Percentiles rank a stretch among this genome's conserved stretches.
These are phyloP conservation scores for Trametopsis cervina DNA, from an alignment of 768 basidiomycete species.

Conservation along the genomic window DNA sequence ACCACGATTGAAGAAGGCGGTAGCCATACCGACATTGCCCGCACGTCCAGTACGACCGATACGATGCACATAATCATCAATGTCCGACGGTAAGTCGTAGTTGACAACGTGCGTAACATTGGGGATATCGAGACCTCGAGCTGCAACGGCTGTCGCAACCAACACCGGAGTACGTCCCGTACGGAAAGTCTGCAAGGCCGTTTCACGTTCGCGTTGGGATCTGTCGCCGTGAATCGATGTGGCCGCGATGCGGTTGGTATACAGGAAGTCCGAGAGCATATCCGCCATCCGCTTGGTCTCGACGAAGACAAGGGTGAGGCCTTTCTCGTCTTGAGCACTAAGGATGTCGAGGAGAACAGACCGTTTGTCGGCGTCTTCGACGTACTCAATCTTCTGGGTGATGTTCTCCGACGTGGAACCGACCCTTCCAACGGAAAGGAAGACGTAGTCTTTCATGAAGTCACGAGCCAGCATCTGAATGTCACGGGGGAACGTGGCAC, in stretches of 20 bases:
- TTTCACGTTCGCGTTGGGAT: conserved; percentile 95
- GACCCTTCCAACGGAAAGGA: conserved; percentile 97
- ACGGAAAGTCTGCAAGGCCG: conserved; percentile 91
- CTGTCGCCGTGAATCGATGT: conserved; percentile 99
- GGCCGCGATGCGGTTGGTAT: conserved; percentile 73
- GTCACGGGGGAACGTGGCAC: conserved; percentile 97
- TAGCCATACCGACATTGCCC: conserved; percentile 92
- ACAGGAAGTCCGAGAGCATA: conserved; percentile 93
- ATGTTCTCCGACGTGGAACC: conserved; percentile 99
- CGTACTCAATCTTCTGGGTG: conserved; percentile 97
- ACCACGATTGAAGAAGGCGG: conserved; percentile 92
- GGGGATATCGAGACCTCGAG: conserved; percentile 98
- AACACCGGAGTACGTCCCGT: conserved; percentile 92
- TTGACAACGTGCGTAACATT: conserved; percentile 99
- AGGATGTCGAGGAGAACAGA: conserved; percentile 94
- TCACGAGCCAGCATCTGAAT: conserved; percentile 96
- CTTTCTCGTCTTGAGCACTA: conserved; percentile 61
- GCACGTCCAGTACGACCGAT: conserved; percentile 98
- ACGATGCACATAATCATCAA: conserved; percentile 98
- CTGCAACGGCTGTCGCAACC: conserved; percentile 97
- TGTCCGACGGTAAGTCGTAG: conserved; percentile 95
- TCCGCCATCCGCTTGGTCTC: conserved; percentile 99
- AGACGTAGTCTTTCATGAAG: conserved; percentile 97
- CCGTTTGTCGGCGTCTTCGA: conserved; percentile 95
- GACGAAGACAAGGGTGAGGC: conserved; percentile 93